Percentiles rank a stretch among this genome's conserved stretches.
Evolutionary conservation across 2,329 filamentous ascomycete species (phyloP).

Genomic region (Hypoxylon sp.): DNA sequence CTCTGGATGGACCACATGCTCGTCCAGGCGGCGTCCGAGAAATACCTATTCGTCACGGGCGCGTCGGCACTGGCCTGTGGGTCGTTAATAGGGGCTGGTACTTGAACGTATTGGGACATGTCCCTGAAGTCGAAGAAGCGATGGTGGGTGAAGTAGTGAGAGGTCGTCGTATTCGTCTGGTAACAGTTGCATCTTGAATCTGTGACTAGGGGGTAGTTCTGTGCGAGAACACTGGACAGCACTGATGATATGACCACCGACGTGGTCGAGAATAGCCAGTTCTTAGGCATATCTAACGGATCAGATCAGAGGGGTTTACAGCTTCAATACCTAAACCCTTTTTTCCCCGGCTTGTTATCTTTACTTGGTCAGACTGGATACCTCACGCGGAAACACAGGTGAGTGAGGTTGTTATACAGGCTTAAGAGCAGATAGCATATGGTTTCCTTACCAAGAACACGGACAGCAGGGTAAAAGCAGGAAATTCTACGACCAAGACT

Average conservation of each 20-base stretch:
- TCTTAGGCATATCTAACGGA: constrained; percentile 10
- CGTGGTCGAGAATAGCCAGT: constrained; percentile 19
- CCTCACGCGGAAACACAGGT: neutral
- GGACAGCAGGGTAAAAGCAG: neutral
- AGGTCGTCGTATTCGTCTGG: constrained; percentile 55
- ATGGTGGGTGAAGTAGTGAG: constrained; percentile 54
- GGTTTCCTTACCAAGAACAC: neutral
- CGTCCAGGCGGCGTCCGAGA: constrained; percentile 43
- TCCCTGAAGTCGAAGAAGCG: constrained; percentile 59
- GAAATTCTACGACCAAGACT: constrained; percentile 1
- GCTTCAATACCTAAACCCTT: neutral
- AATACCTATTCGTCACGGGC: constrained; percentile 43
- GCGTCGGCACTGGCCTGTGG: constrained; percentile 42
- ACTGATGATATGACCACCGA: constrained; percentile 24
- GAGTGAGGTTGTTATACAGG: constrained; percentile 14
- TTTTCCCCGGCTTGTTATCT: neutral
- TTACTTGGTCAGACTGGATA: neutral
- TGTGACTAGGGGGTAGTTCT: constrained; percentile 39
- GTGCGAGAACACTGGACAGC: constrained; percentile 19
- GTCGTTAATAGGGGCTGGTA: constrained; percentile 40
- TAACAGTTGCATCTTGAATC: constrained; percentile 55
- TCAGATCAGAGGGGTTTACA: neutral
- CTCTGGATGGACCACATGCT: constrained; percentile 46
- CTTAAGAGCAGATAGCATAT: constrained; percentile 3
- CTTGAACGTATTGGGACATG: constrained; percentile 50